Evolutionary conservation across 495 filamentous ascomycete species (phyloP).

Genomic region (Penicillium parvum): DNA sequence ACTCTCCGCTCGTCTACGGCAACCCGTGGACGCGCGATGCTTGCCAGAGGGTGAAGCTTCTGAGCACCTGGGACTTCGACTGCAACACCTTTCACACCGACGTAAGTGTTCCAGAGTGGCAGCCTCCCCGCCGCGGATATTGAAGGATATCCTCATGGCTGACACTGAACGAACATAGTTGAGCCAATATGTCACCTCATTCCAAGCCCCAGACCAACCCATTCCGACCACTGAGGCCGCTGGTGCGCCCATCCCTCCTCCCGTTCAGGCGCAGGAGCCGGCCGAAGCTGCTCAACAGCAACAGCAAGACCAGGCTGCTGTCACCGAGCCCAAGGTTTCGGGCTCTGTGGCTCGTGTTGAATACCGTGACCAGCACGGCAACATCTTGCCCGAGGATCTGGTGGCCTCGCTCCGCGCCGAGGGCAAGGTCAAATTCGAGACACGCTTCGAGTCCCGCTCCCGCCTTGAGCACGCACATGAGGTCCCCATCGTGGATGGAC

Average conservation of each 20-base stretch:
- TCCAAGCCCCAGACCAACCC: slow-evolving; percentile 12
- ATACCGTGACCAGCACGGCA: slow-evolving; percentile 92
- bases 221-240: slow-evolving; percentile 24
- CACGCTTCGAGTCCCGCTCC: slow-evolving; percentile 86
- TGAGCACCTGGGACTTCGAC: slow-evolving; percentile 92
- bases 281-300: slow-evolving; percentile 16
- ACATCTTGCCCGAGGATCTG: slow-evolving; percentile 76
- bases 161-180: slow-evolving; percentile 30
- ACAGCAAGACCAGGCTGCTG: slow-evolving; percentile 26
- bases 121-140: slow-evolving; percentile 29
- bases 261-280: slow-evolving; percentile 14
- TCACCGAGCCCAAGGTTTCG: slow-evolving; percentile 54
- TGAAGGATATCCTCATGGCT: slow-evolving; percentile 29
- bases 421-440: slow-evolving; percentile 92
- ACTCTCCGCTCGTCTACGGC: slow-evolving; percentile 85
- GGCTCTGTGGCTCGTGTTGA: slow-evolving; percentile 80
- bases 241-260: slow-evolving; percentile 11
- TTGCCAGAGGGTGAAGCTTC: slow-evolving; percentile 82
- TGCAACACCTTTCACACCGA: slow-evolving; percentile 86
- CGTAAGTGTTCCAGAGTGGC: slow-evolving; percentile 59
- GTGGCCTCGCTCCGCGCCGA: slow-evolving; percentile 69
- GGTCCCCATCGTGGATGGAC: slow-evolving; percentile 63
- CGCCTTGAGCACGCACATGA: slow-evolving; percentile 43
- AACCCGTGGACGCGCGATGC: slow-evolving; percentile 87
- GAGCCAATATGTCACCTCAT: slow-evolving; percentile 38